Conservation (phyloP, 108 stramenopile species). For the Epithemia pelagica region DNA sequence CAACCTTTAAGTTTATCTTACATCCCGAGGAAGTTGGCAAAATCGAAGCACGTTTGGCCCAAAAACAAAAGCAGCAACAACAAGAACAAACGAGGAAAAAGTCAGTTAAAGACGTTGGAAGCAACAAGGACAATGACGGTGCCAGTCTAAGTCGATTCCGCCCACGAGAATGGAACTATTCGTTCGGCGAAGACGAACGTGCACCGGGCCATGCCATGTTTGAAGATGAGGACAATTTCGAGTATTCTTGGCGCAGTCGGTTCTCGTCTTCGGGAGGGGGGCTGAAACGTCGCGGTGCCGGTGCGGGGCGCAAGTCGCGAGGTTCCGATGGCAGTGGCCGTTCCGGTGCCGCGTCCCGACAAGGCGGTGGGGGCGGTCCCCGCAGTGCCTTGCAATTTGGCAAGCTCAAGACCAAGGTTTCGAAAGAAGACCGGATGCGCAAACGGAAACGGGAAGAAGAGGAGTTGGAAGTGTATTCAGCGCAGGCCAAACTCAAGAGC, state of each 20-base stretch:
- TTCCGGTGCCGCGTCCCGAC: neutral
- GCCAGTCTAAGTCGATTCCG: neutral
- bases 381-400: conserved; percentile 30
- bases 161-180: conserved; percentile 15
- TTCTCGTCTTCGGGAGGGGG: conserved; percentile 8
- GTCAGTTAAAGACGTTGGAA: conserved; percentile 7
- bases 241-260: conserved; percentile 25
- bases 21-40: conserved; percentile 59
- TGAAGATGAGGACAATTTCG: conserved; percentile 77
- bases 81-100: conserved; percentile 4
- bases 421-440: conserved; percentile 52
- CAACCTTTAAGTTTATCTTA: conserved; percentile 81
- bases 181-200: conserved; percentile 37
- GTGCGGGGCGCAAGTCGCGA: conserved; percentile 5
- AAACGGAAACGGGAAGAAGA: conserved; percentile 68
- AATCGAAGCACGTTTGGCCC: conserved; percentile 33
- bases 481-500: conserved; percentile 44
- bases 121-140: neutral
- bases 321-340: too few species aligned
- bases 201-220: conserved; percentile 79
- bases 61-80: conserved; percentile 29
- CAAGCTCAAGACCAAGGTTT: conserved; percentile 33
- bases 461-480: conserved; percentile 60
- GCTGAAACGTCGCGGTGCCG: conserved; percentile 13
- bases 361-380: conserved; percentile 11